Evolutionary conservation across 306 rosid genomes (phyloP).

Genomic region (Inga leiocalycina): DNA sequence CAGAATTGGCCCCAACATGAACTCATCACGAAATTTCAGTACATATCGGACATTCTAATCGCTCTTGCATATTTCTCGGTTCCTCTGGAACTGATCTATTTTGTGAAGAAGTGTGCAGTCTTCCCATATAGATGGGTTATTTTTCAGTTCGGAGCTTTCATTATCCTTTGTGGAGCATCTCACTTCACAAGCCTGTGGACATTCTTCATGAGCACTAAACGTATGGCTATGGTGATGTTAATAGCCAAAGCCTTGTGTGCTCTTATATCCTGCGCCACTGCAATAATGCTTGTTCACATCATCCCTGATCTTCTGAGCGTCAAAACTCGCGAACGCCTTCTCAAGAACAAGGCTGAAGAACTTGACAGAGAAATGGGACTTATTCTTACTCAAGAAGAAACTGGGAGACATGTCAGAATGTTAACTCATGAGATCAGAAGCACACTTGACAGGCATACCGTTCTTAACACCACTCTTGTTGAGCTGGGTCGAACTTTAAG

Average conservation of each 20-base stretch:
- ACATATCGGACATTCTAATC: conserved; percentile 78
- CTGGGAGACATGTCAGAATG: conserved; percentile 96
- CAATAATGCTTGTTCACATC: conserved; percentile 89
- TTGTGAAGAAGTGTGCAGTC: conserved; percentile 82
- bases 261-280: conserved; percentile 85
- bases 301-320: conserved; percentile 87
- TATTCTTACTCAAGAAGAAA: conserved; percentile 85
- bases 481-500: conserved; percentile 89
- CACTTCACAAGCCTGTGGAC: conserved; percentile 92
- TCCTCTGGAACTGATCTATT: conserved; percentile 86
- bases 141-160: conserved; percentile 92
- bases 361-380: conserved; percentile 96
- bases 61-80: conserved; percentile 91
- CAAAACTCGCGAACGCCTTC: conserved; percentile 73
- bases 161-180: conserved; percentile 89
- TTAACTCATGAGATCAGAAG: conserved; percentile 92
- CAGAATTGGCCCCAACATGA: conserved; percentile 72
- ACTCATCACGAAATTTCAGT: conserved; percentile 83
- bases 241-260: conserved; percentile 78
- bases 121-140: conserved; percentile 97
- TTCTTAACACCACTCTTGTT: conserved; percentile 84
- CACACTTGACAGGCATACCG: conserved; percentile 85
- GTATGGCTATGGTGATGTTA: conserved; percentile 76
- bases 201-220: conserved; percentile 67
- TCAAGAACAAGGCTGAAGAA: conserved; percentile 81